phyloP scores from a whole-genome alignment of 768 basidiomycete genomes.

The Boletus vermiculosoides region DNA sequence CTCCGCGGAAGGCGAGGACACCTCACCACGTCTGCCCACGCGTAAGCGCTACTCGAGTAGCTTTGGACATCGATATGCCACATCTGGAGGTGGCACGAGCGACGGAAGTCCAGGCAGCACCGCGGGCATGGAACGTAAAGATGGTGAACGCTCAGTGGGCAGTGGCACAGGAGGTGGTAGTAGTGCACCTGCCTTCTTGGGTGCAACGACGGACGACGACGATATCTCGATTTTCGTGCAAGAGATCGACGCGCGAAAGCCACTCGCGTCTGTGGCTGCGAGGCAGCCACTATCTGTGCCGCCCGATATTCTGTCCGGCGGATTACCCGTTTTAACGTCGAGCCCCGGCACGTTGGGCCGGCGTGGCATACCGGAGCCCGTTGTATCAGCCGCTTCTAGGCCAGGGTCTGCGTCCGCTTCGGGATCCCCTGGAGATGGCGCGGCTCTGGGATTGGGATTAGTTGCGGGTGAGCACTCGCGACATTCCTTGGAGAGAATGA shows the following conservation, averaged over 20 bases:
- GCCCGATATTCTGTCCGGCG: background rate
- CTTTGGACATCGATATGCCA: slow-evolving; percentile 68
- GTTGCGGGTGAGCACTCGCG: slow-evolving; percentile 18
- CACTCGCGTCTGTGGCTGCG: slow-evolving; percentile 39
- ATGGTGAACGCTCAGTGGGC: slow-evolving; percentile 21
- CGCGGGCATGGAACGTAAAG: slow-evolving; percentile 19
- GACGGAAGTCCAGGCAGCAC: slow-evolving; percentile 29
- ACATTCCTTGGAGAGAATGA: slow-evolving; percentile 20
- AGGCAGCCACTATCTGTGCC: slow-evolving; percentile 10
- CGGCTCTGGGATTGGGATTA: slow-evolving; percentile 16
- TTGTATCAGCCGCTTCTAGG: background rate
- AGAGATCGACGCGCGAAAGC: slow-evolving; percentile 70
- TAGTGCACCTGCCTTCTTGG: slow-evolving; percentile 41
- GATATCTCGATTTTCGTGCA: slow-evolving; percentile 78
- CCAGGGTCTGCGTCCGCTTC: slow-evolving; percentile 2
- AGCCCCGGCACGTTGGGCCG: slow-evolving; percentile 8
- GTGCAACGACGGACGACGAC: slow-evolving; percentile 62
- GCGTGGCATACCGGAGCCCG: background rate
- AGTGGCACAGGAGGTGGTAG: slow-evolving; percentile 20
- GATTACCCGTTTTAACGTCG: background rate
- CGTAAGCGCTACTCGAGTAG: slow-evolving; percentile 75
- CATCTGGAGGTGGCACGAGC: slow-evolving; percentile 42
- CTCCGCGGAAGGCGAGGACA: slow-evolving; percentile 37
- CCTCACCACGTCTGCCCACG: slow-evolving; percentile 24
- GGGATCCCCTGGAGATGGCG: background rate